Base-by-base conservation (phyloP, 345 rosid species). In the rapeseed (Brassica napus) region DNA sequence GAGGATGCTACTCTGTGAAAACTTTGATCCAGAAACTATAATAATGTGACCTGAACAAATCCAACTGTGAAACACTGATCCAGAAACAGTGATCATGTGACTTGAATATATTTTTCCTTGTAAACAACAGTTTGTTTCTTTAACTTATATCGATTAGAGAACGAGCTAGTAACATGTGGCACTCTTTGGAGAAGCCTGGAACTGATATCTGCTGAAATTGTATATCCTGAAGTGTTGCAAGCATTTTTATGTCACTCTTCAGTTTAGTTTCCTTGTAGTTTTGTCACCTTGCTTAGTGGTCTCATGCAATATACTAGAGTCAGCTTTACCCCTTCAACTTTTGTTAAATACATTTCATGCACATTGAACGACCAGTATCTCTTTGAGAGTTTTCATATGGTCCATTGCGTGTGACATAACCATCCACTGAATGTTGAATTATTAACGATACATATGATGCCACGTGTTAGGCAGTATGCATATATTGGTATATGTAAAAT, bases 121-220 rank as follows among this genome's bases (percentile, higher is more conserved):
- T 49, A 14, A 49, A 49, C 18, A 49, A 49, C 16, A 47, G 54
- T 47, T 42, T 42, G 4, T 15, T 47, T 1, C 11, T 42, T 35
- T 6, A 35, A 35, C 42, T 35, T 35, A 35, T 35, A 35, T 34
- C 24, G 24, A 23, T 23, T 23, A 23, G 24, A 23, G 24, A 23
- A 23, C 24, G 24, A 23, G 24, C 24, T 23, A 23, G 24, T 23
- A 23, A 23, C 24, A 23, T 23, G 24, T 23, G 24, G 24, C 98
- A 91, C 94, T 86, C 86, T 87, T 42, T 42, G 49, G 90, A 88
- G 90, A 89, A 55, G 97, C 96, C 93, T 89, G 93, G 49, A 42
- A 42, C 49, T 42, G 11, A 10, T 8, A 39, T 39, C 47, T 44
- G 52, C 52, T 44, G 52, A 44, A 44, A 44, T 11, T 44, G n/a